Conservation (phyloP, 495 filamentous ascomycete genomes). For the Tuber aestivum region DNA sequence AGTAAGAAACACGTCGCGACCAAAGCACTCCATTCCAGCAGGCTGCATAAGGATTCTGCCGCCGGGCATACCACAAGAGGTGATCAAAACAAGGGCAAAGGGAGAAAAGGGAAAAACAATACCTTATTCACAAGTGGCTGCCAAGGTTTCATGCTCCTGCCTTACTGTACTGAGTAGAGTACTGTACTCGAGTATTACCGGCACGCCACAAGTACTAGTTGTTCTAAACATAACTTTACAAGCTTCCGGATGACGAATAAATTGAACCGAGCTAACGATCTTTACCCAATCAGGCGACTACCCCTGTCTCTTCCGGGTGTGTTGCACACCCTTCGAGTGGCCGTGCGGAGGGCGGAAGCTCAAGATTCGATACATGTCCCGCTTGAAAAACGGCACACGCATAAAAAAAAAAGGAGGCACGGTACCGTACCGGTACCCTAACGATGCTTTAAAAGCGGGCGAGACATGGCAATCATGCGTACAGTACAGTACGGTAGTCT, state of each 20-base stretch:
- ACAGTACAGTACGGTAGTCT: too few species aligned
- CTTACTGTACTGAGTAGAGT: conserved; percentile 2
- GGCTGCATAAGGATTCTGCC: neutral
- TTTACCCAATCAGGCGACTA: conserved; percentile 29
- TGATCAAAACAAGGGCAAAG: conserved; percentile 17
- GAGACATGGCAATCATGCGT: neutral
- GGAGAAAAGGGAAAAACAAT: conserved; percentile 2
- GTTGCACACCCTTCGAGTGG: conserved; percentile 10
- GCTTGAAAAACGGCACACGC: neutral
- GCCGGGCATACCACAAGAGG: neutral
- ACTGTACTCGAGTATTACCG: too few species aligned
- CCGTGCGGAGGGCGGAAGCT: conserved; percentile 7
- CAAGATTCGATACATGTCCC: neutral
- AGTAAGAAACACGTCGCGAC: neutral
- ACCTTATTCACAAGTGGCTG: neutral
- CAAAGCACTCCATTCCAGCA: neutral
- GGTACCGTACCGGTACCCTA: too few species aligned
- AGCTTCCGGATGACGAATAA: conserved; percentile 25
- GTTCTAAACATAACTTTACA: conserved; percentile 31
- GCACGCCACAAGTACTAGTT: too few species aligned
- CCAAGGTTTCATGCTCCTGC: conserved; percentile 23
- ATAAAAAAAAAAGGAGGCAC: neutral
- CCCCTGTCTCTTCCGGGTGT: conserved; percentile 30
- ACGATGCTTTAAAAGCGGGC: neutral
- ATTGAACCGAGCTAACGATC: conserved; percentile 14